A percentile compares a stretch with the other conserved stretches of the same genome.
Evolutionary conservation across 768 basidiomycete species (phyloP).

Genomic region (Mrakia frigida): DNA sequence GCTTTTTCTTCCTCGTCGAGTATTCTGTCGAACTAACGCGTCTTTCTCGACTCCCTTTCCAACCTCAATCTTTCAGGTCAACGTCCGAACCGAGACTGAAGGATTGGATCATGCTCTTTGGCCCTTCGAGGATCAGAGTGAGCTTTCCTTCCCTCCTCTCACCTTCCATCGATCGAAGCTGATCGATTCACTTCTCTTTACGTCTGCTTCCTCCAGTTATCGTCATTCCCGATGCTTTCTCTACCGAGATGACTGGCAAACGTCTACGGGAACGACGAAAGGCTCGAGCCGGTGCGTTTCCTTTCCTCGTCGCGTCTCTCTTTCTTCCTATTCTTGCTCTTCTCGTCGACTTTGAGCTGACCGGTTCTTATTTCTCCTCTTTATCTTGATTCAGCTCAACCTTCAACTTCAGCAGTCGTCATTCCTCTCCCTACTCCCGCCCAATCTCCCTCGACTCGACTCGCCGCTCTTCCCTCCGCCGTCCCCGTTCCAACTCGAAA

Average conservation of each 20-base stretch:
- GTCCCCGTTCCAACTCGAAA: not conserved
- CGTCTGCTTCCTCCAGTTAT: not conserved
- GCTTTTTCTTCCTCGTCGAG: not conserved
- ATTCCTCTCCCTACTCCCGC: not conserved
- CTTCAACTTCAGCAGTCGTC: not conserved
- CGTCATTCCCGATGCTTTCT: not conserved
- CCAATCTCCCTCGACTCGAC: not conserved
- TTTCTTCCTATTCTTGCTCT: not conserved
- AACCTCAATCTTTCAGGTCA: not conserved
- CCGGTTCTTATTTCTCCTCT: not conserved
- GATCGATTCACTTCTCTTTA: not conserved
- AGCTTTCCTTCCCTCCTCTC: not conserved
- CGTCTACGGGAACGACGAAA: not conserved
- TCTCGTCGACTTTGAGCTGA: not conserved
- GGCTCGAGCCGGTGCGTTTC: not conserved
- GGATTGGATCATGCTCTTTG: not conserved
- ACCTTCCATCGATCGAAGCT: not conserved
- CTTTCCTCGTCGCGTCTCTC: not conserved
- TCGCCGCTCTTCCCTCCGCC: not conserved
- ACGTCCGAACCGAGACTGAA: not conserved
- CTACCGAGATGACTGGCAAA: not conserved
- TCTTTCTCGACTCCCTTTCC: not conserved
- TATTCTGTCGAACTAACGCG: not conserved
- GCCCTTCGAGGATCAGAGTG: not conserved
- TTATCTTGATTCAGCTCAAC: not conserved